phyloP scores from a whole-genome alignment of 208 protist genomes.

The Acanthamoeba castellanii region DNA sequence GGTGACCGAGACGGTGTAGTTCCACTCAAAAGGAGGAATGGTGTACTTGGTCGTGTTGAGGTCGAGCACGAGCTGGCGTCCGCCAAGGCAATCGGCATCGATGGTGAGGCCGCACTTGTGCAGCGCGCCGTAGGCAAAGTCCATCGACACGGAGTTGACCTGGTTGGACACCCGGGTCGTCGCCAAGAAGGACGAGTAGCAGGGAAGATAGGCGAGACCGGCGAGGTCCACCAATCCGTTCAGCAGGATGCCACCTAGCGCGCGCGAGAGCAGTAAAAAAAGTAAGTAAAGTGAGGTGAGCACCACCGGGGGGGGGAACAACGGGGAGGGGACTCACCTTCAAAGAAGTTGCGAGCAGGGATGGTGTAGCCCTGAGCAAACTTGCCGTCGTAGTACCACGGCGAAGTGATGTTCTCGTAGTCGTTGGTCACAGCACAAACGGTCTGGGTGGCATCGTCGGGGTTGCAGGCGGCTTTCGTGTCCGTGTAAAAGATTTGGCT shows the following conservation, averaged over 20 bases:
- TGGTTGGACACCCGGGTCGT: background rate
- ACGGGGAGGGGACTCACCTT: background rate
- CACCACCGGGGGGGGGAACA: background rate
- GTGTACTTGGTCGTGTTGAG: slow-evolving; percentile 6
- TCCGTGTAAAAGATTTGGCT: slow-evolving; percentile 19
- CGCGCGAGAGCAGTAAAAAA: background rate
- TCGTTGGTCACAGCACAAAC: background rate
- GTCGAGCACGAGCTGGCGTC: background rate
- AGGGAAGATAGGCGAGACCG: background rate
- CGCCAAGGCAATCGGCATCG: background rate
- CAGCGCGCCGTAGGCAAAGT: background rate
- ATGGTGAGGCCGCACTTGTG: background rate
- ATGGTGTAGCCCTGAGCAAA: slow-evolving; percentile 2
- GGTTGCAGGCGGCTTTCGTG: background rate
- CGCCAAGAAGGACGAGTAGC: slow-evolving; percentile 14
- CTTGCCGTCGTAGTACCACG: slow-evolving; percentile 24
- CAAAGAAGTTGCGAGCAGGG: background rate
- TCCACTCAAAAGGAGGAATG: background rate
- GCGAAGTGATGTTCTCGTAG: background rate
- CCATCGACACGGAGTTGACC: background rate
- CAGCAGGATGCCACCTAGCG: background rate
- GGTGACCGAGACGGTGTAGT: background rate
- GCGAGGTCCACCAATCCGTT: background rate
- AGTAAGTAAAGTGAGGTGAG: too few relatives aligned
- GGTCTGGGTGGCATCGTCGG: background rate